Evolutionary conservation across 495 filamentous ascomycete genomes (phyloP).

Genomic region (Patellaria atrata): DNA sequence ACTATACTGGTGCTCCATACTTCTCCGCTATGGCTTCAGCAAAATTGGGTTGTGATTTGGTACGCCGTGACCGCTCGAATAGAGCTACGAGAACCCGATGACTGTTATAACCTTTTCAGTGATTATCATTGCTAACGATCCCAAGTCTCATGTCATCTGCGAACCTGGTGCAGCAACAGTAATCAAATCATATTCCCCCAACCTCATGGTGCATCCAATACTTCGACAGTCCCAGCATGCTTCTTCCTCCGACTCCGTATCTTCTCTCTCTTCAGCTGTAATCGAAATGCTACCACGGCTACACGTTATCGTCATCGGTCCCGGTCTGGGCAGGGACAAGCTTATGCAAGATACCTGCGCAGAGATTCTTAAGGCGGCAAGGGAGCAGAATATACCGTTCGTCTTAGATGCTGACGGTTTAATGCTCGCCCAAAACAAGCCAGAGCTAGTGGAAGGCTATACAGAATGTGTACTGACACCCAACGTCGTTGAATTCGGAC

Average conservation of each 20-base stretch:
- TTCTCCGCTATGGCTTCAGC: conserved; percentile 97
- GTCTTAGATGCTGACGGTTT: conserved; percentile 90
- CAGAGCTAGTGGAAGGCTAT: conserved; percentile 67
- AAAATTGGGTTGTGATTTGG: conserved; percentile 42
- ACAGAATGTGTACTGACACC: conserved; percentile 80
- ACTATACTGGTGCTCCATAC: conserved; percentile 95
- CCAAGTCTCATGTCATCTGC: conserved; percentile 89
- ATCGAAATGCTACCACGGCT: conserved; percentile 70
- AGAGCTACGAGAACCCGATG: not conserved
- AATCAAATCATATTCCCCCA: conserved; percentile 95
- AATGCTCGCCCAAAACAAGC: conserved; percentile 56
- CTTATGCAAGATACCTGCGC: conserved; percentile 81
- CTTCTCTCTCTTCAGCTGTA: conserved; percentile 51
- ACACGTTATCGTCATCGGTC: conserved; percentile 87
- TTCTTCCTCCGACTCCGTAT: conserved; percentile 28
- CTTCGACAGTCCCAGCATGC: conserved; percentile 59
- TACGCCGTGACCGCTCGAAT: conserved; percentile 6
- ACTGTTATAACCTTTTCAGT: not conserved
- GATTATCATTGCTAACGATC: conserved; percentile 1
- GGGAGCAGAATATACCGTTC: conserved; percentile 57
- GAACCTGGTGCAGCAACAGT: conserved; percentile 70
- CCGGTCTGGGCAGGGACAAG: conserved; percentile 76
- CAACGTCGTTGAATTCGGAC: conserved; percentile 83
- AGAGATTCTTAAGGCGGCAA: conserved; percentile 65
- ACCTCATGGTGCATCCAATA: conserved; percentile 94